Conservation (phyloP, 164 flowering plant species). For the Berberis thunbergii region DNA sequence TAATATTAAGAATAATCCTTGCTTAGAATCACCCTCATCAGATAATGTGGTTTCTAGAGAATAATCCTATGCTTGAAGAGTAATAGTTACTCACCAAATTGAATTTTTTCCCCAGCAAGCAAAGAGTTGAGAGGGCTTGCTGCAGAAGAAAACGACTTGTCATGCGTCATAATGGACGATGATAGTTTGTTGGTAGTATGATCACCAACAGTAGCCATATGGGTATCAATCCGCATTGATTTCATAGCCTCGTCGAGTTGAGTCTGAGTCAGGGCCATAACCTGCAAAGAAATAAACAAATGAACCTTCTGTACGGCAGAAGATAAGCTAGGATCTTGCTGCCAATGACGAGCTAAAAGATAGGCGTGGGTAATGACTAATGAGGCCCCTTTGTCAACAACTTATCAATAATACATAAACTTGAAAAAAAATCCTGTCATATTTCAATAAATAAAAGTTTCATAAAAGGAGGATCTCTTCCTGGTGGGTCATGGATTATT, state of each 20-base stretch:
- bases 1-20: no score
- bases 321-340: no score
- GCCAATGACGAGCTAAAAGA: no score
- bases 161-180: slow-evolving; percentile 53
- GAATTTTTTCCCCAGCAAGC: slow-evolving; percentile 96
- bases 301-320: neutral
- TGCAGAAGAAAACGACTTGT: slow-evolving; percentile 49
- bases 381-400: no score
- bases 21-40: no score
- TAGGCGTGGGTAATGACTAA: no score
- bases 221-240: slow-evolving; percentile 48
- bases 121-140: slow-evolving; percentile 73
- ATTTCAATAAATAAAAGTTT: no score
- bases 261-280: slow-evolving; percentile 71
- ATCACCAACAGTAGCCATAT: slow-evolving; percentile 42
- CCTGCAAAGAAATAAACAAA: slow-evolving; percentile 27
- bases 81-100: slow-evolving; percentile 51
- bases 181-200: slow-evolving; percentile 39
- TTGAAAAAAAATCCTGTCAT: no score
- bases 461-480: no score
- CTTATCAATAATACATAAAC: no score
- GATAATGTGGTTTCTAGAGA: no score
- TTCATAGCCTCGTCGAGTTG: slow-evolving; percentile 95
- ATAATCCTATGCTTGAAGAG: neutral
- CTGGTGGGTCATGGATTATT: no score